phyloP scores from a whole-genome alignment of 176 grass and related monocot species.

The Bromus sterilis region DNA sequence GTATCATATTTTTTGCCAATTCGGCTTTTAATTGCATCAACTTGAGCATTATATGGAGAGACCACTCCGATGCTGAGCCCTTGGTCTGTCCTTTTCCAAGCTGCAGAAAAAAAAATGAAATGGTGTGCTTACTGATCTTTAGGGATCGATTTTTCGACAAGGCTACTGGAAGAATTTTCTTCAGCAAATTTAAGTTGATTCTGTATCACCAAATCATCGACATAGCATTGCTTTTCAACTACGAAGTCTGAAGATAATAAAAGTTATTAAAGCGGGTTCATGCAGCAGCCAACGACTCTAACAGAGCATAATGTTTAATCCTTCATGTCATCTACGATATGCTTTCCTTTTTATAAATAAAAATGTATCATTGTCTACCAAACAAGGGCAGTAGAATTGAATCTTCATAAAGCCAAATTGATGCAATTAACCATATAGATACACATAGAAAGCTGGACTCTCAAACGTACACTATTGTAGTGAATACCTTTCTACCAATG shows the following conservation, averaged over 20 bases:
- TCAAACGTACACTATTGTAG: neutral
- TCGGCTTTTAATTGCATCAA: constrained; percentile 40
- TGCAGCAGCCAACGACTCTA: neutral
- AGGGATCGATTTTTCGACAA: neutral
- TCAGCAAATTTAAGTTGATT: neutral
- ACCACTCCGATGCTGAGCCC: constrained; percentile 47
- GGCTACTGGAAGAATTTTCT: neutral
- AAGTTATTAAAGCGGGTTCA: neutral
- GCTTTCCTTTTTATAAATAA: neutral
- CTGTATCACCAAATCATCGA: neutral
- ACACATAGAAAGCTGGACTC: neutral
- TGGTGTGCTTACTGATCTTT: neutral
- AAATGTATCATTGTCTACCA: neutral
- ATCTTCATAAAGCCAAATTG: neutral
- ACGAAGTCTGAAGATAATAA: neutral
- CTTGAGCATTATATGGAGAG: constrained; percentile 66
- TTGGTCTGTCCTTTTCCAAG: constrained; percentile 25
- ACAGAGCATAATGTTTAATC: neutral
- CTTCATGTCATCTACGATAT: neutral
- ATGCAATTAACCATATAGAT: neutral
- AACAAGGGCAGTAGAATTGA: neutral
- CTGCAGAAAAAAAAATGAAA: constrained; percentile 16
- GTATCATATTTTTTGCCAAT: constrained; percentile 41
- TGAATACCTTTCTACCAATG: neutral
- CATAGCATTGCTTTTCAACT: neutral